A percentile compares a stretch with the other conserved stretches of the same genome.
phyloP scores from a whole-genome alignment of 345 rosid genomes.

The Hypericum perforatum region DNA sequence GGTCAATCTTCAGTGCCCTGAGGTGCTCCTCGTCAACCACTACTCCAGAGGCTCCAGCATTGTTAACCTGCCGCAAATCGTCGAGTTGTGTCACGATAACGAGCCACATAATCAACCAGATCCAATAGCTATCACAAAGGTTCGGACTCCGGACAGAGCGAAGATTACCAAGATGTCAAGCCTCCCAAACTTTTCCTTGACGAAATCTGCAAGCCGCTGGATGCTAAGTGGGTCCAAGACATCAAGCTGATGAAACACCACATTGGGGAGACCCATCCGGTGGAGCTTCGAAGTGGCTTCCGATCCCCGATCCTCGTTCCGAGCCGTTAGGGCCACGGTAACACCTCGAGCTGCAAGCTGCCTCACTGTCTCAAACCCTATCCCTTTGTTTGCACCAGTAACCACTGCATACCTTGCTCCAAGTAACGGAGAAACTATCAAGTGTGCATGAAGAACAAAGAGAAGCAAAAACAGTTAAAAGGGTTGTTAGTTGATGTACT shows the following conservation, averaged over 20 bases:
- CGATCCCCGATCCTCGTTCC: conserved; percentile 32
- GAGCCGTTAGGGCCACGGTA: conserved; percentile 36
- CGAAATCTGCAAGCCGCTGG: conserved; percentile 23
- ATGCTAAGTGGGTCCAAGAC: conserved; percentile 31
- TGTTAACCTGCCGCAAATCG: conserved; percentile 28
- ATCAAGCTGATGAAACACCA: conserved; percentile 45
- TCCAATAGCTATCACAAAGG: neutral
- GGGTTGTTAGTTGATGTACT: too few species aligned
- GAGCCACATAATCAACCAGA: too few species aligned
- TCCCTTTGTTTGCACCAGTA: conserved; percentile 44
- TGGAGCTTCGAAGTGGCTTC: conserved; percentile 29
- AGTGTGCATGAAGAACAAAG: too few species aligned
- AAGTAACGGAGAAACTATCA: too few species aligned
- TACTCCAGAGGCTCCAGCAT: conserved; percentile 36
- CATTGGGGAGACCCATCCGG: conserved; percentile 23
- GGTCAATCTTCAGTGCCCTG: conserved; percentile 34
- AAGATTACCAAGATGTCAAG: conserved; percentile 35
- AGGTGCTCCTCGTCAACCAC: conserved; percentile 27
- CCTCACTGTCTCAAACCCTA: conserved; percentile 36
- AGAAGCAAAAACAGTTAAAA: too few species aligned
- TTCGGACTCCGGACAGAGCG: neutral
- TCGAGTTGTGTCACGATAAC: conserved; percentile 20
- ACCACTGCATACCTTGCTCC: conserved; percentile 33
- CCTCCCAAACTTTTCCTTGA: conserved; percentile 26
- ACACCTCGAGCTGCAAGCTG: conserved; percentile 36